These are phyloP conservation scores for Glebionis coronaria DNA, from an alignment of 129 eudicot species.

Conservation along the genomic window DNA sequence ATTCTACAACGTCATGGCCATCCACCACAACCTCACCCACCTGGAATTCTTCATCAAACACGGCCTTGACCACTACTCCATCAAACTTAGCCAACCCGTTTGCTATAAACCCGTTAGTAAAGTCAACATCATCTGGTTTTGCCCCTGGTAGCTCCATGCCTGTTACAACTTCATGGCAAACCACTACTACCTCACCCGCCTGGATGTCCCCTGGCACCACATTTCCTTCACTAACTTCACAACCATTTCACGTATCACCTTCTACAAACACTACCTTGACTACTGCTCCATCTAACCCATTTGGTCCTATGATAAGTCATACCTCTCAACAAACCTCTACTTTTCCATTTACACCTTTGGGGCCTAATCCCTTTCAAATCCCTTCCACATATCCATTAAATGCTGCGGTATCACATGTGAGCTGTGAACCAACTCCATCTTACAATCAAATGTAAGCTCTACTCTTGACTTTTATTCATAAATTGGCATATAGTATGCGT, in stretches of 20 bases:
- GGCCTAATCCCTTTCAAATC: slow-evolving; percentile 7
- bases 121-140: too few relatives aligned
- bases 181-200: too few relatives aligned
- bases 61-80: not conserved
- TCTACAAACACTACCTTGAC: slow-evolving; percentile 16
- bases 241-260: slow-evolving; percentile 15
- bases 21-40: slow-evolving; percentile 13
- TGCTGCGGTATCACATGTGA: slow-evolving; percentile 1
- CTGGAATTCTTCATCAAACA: slow-evolving; percentile 11
- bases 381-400: slow-evolving; percentile 18
- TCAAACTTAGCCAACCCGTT: too few relatives aligned
- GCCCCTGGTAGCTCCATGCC: too few relatives aligned
- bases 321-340: slow-evolving; percentile 3
- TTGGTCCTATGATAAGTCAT: not conserved
- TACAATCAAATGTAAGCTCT: slow-evolving; percentile 23
- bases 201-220: slow-evolving; percentile 8
- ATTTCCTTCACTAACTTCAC: slow-evolving; percentile 13
- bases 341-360: slow-evolving; percentile 2
- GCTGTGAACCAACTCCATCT: slow-evolving; percentile 5
- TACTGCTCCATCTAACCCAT: slow-evolving; percentile 14
- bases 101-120: too few relatives aligned
- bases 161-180: too few relatives aligned
- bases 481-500: not conserved
- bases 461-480: slow-evolving; percentile 8
- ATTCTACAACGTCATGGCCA: slow-evolving; percentile 19